phyloP scores from a whole-genome alignment of 2,329 filamentous ascomycete species.

The Paecilomyces sp. region DNA sequence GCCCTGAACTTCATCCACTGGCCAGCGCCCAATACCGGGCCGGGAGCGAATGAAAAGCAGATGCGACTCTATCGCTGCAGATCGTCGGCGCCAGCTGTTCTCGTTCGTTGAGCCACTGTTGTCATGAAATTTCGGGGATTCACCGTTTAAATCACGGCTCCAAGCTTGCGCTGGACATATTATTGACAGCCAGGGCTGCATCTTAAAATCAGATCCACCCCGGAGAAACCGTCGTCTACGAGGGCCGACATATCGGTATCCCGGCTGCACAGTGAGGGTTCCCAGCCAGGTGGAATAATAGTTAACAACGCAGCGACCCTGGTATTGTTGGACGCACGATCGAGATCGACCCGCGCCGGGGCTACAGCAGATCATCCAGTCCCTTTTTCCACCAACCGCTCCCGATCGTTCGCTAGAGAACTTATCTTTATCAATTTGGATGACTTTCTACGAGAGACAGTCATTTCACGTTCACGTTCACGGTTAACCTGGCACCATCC shows the following conservation, averaged over 20 bases:
- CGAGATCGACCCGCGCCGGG: too few species aligned
- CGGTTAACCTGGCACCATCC: background rate
- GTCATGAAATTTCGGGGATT: conserved; percentile 13
- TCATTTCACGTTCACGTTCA: background rate
- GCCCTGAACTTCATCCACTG: background rate
- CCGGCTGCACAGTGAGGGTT: too few species aligned
- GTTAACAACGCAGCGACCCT: too few species aligned
- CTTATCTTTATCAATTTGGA: background rate
- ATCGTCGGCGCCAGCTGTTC: background rate
- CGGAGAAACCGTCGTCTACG: too few species aligned
- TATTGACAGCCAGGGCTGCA: background rate
- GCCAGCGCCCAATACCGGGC: background rate
- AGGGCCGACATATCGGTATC: too few species aligned
- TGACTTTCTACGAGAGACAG: background rate
- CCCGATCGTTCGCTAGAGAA: background rate
- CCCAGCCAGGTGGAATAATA: too few species aligned
- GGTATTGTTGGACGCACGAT: too few species aligned
- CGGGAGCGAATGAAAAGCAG: background rate
- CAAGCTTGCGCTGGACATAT: too few species aligned
- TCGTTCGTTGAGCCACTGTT: conserved; percentile 16
- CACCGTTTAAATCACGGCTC: background rate
- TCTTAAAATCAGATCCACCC: background rate
- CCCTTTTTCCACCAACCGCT: too few species aligned
- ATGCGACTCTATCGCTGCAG: background rate
- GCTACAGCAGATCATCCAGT: too few species aligned